phyloP scores from a whole-genome alignment of 2,329 filamentous ascomycete species.

The Beauveria bassiana region DNA sequence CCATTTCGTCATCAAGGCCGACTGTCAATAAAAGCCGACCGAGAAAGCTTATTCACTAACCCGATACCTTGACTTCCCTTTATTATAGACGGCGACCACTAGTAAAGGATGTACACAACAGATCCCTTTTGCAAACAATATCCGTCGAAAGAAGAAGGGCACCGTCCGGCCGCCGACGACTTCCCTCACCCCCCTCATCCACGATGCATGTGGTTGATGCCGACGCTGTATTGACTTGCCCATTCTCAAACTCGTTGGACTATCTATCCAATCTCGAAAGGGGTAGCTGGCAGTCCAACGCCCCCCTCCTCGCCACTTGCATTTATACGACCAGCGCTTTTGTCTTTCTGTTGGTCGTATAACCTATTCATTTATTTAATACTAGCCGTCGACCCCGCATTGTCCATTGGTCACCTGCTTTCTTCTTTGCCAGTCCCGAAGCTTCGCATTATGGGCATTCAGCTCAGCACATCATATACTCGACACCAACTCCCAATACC shows the following conservation, averaged over 20 bases:
- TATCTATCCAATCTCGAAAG: background rate
- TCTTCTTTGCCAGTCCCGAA: background rate
- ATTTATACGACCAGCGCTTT: slow-evolving; percentile 6
- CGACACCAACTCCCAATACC: slow-evolving; percentile 2
- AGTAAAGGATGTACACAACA: slow-evolving; percentile 3
- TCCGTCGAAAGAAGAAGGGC: background rate
- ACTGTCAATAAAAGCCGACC: background rate
- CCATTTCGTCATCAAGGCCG: slow-evolving; percentile 23
- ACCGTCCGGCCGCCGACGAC: background rate
- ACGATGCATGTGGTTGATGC: background rate
- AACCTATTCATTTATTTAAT: slow-evolving; percentile 8
- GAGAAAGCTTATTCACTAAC: slow-evolving; percentile 2
- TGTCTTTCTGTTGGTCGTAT: background rate
- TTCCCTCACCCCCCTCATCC: background rate
- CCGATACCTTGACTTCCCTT: background rate
- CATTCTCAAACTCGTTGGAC: background rate
- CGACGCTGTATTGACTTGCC: background rate
- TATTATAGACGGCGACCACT: slow-evolving; percentile 13
- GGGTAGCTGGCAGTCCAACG: slow-evolving; percentile 5
- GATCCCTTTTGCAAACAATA: background rate
- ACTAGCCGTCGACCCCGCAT: slow-evolving; percentile 7
- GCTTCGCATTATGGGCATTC: background rate
- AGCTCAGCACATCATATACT: background rate
- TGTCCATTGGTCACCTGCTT: background rate
- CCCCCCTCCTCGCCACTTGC: background rate